These are phyloP conservation scores for Aspergillus phoenicis DNA, from an alignment of 2,329 filamentous ascomycete species.

Conservation along the genomic window DNA sequence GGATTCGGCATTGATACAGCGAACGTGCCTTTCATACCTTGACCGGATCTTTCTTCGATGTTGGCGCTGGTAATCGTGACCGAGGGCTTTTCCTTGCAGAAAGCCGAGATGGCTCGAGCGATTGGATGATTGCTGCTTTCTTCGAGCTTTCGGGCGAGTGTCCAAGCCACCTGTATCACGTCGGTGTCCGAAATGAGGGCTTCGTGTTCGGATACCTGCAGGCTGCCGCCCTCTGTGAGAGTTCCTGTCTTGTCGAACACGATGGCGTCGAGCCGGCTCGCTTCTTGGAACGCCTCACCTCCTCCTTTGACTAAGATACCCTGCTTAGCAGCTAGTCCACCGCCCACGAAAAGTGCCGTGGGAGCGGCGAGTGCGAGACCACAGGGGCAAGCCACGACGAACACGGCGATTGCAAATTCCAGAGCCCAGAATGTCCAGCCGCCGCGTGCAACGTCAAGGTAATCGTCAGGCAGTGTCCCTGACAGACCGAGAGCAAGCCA, in stretches of 20 bases:
- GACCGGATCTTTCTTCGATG: constrained; percentile 59
- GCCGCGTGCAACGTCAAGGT: constrained; percentile 52
- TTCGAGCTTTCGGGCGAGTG: constrained; percentile 55
- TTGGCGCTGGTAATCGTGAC: constrained; percentile 35
- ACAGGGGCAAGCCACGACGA: constrained; percentile 84
- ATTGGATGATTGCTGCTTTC: constrained; percentile 63
- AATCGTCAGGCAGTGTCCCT: constrained; percentile 51
- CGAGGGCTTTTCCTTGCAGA: constrained; percentile 44
- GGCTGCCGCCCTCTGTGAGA: constrained; percentile 67
- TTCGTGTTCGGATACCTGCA: constrained; percentile 57
- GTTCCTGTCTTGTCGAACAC: constrained; percentile 92
- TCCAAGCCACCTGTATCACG: constrained; percentile 46
- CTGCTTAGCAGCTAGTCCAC: constrained; percentile 74
- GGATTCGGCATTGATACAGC: constrained; percentile 30
- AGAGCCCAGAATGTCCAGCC: constrained; percentile 58
- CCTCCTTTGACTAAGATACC: constrained; percentile 83
- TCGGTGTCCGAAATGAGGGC: constrained; percentile 38
- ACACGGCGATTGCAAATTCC: constrained; percentile 76
- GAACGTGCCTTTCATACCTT: constrained; percentile 59
- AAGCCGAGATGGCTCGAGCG: constrained; percentile 56
- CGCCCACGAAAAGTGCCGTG: constrained; percentile 82
- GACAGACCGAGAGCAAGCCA: constrained; percentile 51
- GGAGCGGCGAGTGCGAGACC: constrained; percentile 82
- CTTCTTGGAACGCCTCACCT: constrained; percentile 83
- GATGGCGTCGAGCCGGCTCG: constrained; percentile 73